Evolutionary conservation across 805 yeast species (phyloP).

Genomic region (Torulaspora maleeae): DNA sequence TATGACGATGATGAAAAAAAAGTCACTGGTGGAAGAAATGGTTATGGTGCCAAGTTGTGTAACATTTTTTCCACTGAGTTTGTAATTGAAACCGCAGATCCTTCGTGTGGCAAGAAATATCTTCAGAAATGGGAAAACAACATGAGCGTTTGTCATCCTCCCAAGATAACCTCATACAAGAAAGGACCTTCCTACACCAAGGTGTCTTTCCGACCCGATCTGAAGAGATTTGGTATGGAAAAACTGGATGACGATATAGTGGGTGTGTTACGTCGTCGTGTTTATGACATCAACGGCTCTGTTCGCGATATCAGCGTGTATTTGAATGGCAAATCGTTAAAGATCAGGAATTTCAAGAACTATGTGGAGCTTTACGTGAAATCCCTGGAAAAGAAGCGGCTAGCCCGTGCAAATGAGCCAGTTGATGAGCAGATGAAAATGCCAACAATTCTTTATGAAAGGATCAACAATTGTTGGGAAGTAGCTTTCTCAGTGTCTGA

Average conservation of each 20-base stretch:
- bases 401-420: conserved; percentile 38
- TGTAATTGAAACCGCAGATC: conserved; percentile 83
- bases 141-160: conserved; percentile 74
- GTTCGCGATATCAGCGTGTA: conserved; percentile 75
- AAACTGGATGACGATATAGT: conserved; percentile 74
- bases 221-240: conserved; percentile 80
- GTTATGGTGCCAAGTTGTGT: conserved; percentile 96
- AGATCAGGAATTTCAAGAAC: conserved; percentile 69
- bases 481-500: conserved; percentile 92
- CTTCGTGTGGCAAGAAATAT: conserved; percentile 55
- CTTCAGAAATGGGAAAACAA: conserved; percentile 82
- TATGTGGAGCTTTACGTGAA: conserved; percentile 87
- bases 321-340: conserved; percentile 68
- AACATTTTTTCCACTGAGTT: conserved; percentile 91
- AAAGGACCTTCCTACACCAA: conserved; percentile 75
- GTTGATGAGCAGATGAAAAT: conserved; percentile 34
- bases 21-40: conserved; percentile 98
- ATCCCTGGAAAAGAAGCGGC: conserved; percentile 53
- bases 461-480: conserved; percentile 88
- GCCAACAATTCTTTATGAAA: conserved; percentile 71
- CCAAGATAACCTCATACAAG: conserved; percentile 53
- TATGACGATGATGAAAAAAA: conserved; percentile 93
- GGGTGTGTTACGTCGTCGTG: conserved; percentile 86
- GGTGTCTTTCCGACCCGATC: conserved; percentile 83
- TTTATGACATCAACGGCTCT: conserved; percentile 92